Conservation (phyloP, 2,329 filamentous ascomycete species). For the Plenodomus tracheiphilus region DNA sequence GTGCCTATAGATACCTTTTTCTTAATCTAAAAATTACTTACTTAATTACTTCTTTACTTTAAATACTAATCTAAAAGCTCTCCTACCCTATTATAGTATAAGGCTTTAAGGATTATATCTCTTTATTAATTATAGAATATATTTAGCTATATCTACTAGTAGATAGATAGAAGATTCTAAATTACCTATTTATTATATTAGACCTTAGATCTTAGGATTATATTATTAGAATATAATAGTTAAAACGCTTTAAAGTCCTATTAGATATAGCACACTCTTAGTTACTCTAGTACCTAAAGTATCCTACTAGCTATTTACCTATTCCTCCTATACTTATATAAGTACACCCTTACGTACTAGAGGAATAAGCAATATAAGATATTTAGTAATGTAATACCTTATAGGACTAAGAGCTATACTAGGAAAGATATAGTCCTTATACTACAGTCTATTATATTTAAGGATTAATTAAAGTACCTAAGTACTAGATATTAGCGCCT, state of each 20-base stretch:
- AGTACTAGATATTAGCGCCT: too few relatives aligned
- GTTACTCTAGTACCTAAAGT: background rate
- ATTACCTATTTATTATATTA: background rate
- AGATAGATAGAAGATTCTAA: background rate
- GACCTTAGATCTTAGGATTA: background rate
- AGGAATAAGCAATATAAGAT: too few relatives aligned
- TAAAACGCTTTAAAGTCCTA: background rate
- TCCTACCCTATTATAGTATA: background rate
- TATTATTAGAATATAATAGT: conserved; percentile 1
- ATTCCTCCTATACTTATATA: too few relatives aligned
- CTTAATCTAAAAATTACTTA: too few relatives aligned
- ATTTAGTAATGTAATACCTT: too few relatives aligned
- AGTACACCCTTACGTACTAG: too few relatives aligned
- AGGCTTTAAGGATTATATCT: background rate
- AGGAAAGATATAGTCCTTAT: too few relatives aligned
- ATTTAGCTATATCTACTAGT: background rate
- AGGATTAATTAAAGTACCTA: too few relatives aligned
- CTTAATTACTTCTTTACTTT: background rate
- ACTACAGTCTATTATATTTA: too few relatives aligned
- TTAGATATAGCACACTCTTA: background rate
- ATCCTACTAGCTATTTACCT: background rate
- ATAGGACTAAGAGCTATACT: too few relatives aligned
- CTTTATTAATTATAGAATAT: background rate
- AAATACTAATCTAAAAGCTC: background rate
- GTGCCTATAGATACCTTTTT: too few relatives aligned